Evolutionary conservation across 208 protist genomes (phyloP).

Genomic region (Crithidia mellificae): DNA sequence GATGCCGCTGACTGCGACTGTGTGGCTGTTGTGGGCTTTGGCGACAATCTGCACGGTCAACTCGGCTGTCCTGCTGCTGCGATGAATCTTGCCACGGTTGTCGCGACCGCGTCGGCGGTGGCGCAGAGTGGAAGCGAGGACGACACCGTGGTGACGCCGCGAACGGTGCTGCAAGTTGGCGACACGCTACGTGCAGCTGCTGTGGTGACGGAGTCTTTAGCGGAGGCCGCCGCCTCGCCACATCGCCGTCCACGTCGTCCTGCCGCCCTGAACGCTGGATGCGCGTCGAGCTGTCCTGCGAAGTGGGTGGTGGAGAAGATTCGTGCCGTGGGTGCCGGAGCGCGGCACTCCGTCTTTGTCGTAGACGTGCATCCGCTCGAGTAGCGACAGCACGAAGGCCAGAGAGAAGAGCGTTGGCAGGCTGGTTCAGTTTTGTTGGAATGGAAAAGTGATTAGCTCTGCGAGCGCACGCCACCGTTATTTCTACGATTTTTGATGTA

Average conservation of each 20-base stretch:
- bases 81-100: not conserved
- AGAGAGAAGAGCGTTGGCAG: not conserved
- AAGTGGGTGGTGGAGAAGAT: slow-evolving; percentile 45
- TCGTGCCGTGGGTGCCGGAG: slow-evolving; percentile 46
- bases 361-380: slow-evolving; percentile 39
- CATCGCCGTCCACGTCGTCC: not conserved
- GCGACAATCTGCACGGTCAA: slow-evolving; percentile 82
- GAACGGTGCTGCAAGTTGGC: slow-evolving; percentile 36
- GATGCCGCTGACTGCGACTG: not conserved
- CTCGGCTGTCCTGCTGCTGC: slow-evolving; percentile 31
- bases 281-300: not conserved
- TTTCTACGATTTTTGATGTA: no score
- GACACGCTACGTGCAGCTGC: slow-evolving; percentile 34
- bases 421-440: not conserved
- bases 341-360: slow-evolving; percentile 74
- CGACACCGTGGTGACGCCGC: slow-evolving; percentile 18
- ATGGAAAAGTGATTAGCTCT: no score
- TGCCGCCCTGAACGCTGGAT: not conserved
- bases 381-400: not conserved
- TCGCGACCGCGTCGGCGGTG: not conserved
- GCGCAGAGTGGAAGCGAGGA: no score
- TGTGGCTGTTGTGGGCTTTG: slow-evolving; percentile 68
- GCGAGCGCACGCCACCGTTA: no score
- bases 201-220: not conserved
- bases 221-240: slow-evolving; percentile 1